Evolutionary conservation across 2,329 filamentous ascomycete genomes (phyloP), one percentile per base, ranked within the genome.

Genomic region (Dryadomyces quercus-mongolicae): DNA sequence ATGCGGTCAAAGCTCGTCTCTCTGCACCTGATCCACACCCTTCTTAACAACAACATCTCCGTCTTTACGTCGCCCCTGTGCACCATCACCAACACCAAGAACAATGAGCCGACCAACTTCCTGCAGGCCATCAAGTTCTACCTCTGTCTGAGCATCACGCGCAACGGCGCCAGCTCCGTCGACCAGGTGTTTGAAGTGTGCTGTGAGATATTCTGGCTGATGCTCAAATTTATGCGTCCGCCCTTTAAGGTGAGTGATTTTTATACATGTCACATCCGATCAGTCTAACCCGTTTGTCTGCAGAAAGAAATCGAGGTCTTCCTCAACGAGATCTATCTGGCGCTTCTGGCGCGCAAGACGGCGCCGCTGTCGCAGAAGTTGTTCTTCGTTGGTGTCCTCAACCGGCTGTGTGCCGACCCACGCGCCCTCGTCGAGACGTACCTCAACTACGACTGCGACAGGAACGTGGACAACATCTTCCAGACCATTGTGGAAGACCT

Each of bases 1-100:
- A 98, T 98, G 92, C 85, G 93, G 57, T 96, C 92, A 2, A 98
- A 98, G 70, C 77, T 98, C 52, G 81, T 98, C 58, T 96, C 93
- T 16, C 79, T 98, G 55, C 91, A 98, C 67, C 84, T 97, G 57
- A 93, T 98, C 59, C 91, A 96, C 65, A 95, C 89, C 44, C 82
- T 96, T 55, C 80, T 98, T 49, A 95, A 95, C 74, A 97, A 96
- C 70, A 88, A 97, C 70, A 87, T 92, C 59, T 71, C 80, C 56
- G 86, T 96, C 58, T 97, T 98, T 69, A 88, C 86, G 44, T 96
- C 91, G 49, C 92, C 92, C 1, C 75, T 92, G 57, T 91, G 91
- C 67, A 95, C 88, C 44, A 97, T 98, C 64, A 88, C 84, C 64
- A 93, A 90, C 70, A 94, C 88, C 63, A 91, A 88, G 64, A 91